These are phyloP conservation scores for Talaromyces liani DNA, from an alignment of 495 filamentous ascomycete genomes.

Conservation along the genomic window DNA sequence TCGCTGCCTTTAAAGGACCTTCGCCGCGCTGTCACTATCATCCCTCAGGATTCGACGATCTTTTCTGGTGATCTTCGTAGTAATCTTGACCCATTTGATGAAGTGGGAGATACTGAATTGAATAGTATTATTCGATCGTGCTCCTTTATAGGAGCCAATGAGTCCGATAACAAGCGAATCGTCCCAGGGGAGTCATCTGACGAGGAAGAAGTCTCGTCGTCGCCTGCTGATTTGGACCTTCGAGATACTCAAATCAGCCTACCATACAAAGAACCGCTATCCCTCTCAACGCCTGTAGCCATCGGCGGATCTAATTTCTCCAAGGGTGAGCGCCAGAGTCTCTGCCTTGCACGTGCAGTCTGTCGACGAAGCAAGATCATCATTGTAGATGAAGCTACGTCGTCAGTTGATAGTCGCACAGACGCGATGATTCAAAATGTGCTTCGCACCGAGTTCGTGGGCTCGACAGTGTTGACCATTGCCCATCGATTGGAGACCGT, in stretches of 20 bases:
- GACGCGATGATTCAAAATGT: constrained; percentile 44
- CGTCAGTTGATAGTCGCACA: constrained; percentile 49
- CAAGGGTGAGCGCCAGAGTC: constrained; percentile 80
- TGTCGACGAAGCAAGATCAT: constrained; percentile 52
- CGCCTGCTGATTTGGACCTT: background rate
- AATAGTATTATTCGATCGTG: background rate
- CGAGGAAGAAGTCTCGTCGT: background rate
- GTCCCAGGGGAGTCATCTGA: background rate
- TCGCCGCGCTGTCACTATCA: background rate
- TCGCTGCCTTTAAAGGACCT: background rate
- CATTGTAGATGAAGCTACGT: constrained; percentile 52
- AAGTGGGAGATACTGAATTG: background rate
- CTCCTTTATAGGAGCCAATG: background rate
- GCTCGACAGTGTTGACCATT: constrained; percentile 32
- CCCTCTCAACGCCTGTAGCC: background rate
- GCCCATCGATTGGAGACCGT: constrained; percentile 36
- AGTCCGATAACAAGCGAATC: background rate
- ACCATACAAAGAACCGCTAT: background rate
- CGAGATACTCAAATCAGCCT: background rate
- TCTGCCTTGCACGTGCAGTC: constrained; percentile 71
- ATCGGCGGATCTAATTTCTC: constrained; percentile 28
- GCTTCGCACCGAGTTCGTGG: constrained; percentile 26
- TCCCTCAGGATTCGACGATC: background rate
- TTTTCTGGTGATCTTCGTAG: background rate
- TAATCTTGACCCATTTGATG: background rate